These are phyloP conservation scores for Phytophthora sp. DNA, from an alignment of 352 stramenopile species.

Conservation along the genomic window DNA sequence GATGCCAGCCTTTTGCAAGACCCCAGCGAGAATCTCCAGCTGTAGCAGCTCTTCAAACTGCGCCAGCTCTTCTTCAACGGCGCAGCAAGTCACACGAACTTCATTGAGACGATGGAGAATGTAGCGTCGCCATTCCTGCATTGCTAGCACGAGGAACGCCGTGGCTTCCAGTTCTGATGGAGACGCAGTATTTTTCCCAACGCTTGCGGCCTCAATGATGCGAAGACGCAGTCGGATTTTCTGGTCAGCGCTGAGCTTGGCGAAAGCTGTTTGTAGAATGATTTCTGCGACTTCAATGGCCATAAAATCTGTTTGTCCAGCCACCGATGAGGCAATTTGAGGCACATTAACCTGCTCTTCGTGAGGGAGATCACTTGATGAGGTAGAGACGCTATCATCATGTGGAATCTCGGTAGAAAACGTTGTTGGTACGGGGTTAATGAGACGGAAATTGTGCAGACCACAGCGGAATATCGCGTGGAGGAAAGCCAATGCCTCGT, in stretches of 20 bases:
- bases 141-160: constrained; percentile 60
- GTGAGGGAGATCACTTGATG: not conserved
- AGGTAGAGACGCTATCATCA: not conserved
- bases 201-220: constrained; percentile 37
- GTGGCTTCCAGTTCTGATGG: constrained; percentile 42
- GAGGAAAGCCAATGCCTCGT: constrained; percentile 70
- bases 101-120: constrained; percentile 75
- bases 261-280: constrained; percentile 61
- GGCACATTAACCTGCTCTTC: not conserved
- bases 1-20: constrained; percentile 60
- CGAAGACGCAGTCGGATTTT: constrained; percentile 46
- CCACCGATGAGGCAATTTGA: not conserved
- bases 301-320: constrained; percentile 42
- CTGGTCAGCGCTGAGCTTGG: constrained; percentile 54
- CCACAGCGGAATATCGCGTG: constrained; percentile 64
- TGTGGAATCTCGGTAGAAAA: not conserved
- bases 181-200: not conserved
- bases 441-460: constrained; percentile 58
- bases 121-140: constrained; percentile 78
- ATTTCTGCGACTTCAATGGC: constrained; percentile 39
- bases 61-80: constrained; percentile 59
- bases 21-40: constrained; percentile 52
- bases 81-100: constrained; percentile 62
- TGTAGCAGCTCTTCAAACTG: constrained; percentile 60
- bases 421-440: too few species aligned